Conservation (phyloP, 73 alveolate genomes). For the Stentor roeselii region DNA sequence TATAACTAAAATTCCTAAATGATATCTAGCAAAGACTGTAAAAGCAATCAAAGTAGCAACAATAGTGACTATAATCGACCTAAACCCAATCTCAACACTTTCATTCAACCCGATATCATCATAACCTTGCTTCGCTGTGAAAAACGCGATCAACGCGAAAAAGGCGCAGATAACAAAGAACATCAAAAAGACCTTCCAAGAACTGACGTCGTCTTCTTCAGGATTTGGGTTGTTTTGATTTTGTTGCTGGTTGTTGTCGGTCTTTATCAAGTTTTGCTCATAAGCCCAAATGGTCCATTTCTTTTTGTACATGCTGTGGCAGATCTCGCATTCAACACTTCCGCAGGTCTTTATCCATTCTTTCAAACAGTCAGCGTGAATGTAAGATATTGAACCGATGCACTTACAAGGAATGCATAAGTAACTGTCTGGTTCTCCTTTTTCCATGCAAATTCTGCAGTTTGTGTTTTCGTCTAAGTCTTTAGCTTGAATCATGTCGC, state of each 20-base stretch:
- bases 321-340: constrained; percentile 56
- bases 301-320: constrained; percentile 44
- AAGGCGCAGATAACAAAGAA: neutral
- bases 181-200: neutral
- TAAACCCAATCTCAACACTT: neutral
- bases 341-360: constrained; percentile 61
- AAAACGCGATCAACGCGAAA: neutral
- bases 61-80: neutral
- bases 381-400: constrained; percentile 49
- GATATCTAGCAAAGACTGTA: neutral
- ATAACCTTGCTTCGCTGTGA: neutral
- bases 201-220: constrained; percentile 8
- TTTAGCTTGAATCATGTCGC: constrained; percentile 13
- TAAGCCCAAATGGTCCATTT: constrained; percentile 62
- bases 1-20: neutral
- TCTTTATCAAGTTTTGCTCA: constrained; percentile 37
- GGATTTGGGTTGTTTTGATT: neutral
- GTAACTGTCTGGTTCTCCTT: constrained; percentile 28
- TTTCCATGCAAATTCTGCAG: constrained; percentile 3
- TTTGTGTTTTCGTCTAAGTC: constrained; percentile 22
- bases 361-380: constrained; percentile 51
- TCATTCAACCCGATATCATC: neutral
- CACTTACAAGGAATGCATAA: constrained; percentile 61
- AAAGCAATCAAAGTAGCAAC: neutral
- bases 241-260: constrained; percentile 10